A percentile compares a stretch with the other conserved stretches of the same genome.
These are phyloP conservation scores for Erodium trifolium DNA, from an alignment of 441 rosid species.

Conservation along the genomic window DNA sequence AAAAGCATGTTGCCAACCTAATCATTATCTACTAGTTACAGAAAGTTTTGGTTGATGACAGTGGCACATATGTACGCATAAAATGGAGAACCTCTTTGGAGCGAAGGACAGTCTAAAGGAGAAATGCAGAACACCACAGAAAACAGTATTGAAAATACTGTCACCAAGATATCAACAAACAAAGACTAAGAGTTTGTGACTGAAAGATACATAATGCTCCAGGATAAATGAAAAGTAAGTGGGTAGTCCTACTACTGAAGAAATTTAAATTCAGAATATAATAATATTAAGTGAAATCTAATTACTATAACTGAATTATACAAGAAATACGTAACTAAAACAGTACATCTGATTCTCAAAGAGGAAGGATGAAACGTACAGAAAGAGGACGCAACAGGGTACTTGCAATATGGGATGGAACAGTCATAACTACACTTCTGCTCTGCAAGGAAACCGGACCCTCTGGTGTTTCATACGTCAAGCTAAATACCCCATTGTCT, in stretches of 20 bases:
- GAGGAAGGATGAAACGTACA: slow-evolving; percentile 38
- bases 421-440: slow-evolving; percentile 72
- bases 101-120: background rate
- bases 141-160: background rate
- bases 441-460: slow-evolving; percentile 62
- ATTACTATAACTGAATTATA: background rate
- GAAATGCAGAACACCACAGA: background rate
- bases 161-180: background rate
- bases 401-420: slow-evolving; percentile 80
- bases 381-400: slow-evolving; percentile 62
- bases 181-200: background rate
- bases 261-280: background rate
- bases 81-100: too few relatives aligned
- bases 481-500: slow-evolving; percentile 47
- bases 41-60: background rate
- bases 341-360: background rate
- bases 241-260: background rate
- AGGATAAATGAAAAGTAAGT: background rate
- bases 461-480: slow-evolving; percentile 82
- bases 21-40: background rate
- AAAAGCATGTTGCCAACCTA: background rate
- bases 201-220: background rate
- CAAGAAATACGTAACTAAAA: background rate
- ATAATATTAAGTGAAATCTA: background rate
- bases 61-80: too few relatives aligned